Evolutionary conservation across 2,329 filamentous ascomycete species (phyloP), one percentile per base, ranked within the genome.

Genomic region (Penicillium sp.): DNA sequence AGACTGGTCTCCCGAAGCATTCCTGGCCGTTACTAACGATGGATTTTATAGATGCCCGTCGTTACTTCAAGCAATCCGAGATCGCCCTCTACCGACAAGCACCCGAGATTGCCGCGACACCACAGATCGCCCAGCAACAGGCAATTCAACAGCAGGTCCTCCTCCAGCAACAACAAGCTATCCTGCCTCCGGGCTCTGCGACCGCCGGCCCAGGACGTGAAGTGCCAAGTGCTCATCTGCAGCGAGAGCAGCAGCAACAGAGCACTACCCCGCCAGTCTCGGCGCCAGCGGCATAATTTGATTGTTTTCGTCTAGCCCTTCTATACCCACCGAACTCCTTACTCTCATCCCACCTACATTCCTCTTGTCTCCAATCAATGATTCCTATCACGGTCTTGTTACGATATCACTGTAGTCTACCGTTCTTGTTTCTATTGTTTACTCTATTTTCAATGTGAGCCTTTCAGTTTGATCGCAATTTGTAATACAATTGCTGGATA

Each of bases 21-120:
- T 39, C 21, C 14, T 35, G 31, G 14, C 10, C 26, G 9, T 48
- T 50, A 62, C 60, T 66, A 60, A 58, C 56, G 31, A 54, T 42
- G 23, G 27, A 62, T 60, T 58, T 53, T 55, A 58, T 46, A 93
- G 95, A 99, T 76, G 95, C 95, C 50, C 88, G 95, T 69, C 87
- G 95, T 69, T 99, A 99, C 80, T 99, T 99, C 80, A 99, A 99
- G 78, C 95, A 99, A 77, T 97, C 92, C 52, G 95, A 99, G 79
- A 99, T 99, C 73, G 93, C 97, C 57, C 87, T 99, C 52, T 98
- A 90, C 80, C 88, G 95, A 64, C 95, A 98, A 71, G 76, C 79
- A 26, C 79, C 79, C 49, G 79, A 81, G 59, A 73, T 77, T 55
- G 72, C 73, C 25, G 65, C 70, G n/a, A 77, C 74, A 8, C 72